Evolutionary conservation across 371 early-diverging fungal genomes (phyloP), one percentile per base, ranked within the genome.

Genomic region (Parasitella parasitica): DNA sequence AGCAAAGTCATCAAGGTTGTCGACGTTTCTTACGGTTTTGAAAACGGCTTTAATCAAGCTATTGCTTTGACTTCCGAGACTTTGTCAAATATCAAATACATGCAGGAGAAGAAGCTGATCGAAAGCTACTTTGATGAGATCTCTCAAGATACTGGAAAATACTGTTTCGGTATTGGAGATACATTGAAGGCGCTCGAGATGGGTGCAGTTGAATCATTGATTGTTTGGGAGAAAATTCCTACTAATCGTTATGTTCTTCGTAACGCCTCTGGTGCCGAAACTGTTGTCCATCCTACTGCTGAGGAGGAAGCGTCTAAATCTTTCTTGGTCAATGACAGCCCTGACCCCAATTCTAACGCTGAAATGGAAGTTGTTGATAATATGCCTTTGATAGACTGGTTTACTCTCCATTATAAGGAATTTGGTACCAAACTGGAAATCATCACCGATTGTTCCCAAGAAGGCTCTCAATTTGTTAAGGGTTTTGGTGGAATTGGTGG

Each of bases 401-500:
- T 99, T 61, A 94, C 99, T 27, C 98, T 97, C 68, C 87, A 96
- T 64, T 99, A 99, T 87, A 96, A 96, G 85, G 91, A 96, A 51
- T 97, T 94, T 67, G 99, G 78, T 63, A 94, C 99, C 55, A 81
- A 76, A 16, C 84, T 99, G 5, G 97, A 98, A 76, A 97, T 98
- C 77, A 91, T 99, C 37, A 98, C 99, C 52, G 96, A 99, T 87
- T 86, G 93, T 61, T 97, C 97, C 41, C 93, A 94, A 65, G 99
- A 99, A 82, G 99, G 99, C 48, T 88, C 97, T 35, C 99, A 99
- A 78, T 99, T 99, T 85, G 96, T 97, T 56, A 93, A 93, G 75
- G 99, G 99, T 26, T 99, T 99, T 84, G 99, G 99, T 81, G 99
- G 99, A 52, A 95, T 99, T 66, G 99, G 99, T 49, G 99, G 98